A percentile compares a stretch with the other conserved stretches of the same genome.
Evolutionary conservation across 2,329 filamentous ascomycete species (phyloP).

Genomic region (Aspergillus sp.): DNA sequence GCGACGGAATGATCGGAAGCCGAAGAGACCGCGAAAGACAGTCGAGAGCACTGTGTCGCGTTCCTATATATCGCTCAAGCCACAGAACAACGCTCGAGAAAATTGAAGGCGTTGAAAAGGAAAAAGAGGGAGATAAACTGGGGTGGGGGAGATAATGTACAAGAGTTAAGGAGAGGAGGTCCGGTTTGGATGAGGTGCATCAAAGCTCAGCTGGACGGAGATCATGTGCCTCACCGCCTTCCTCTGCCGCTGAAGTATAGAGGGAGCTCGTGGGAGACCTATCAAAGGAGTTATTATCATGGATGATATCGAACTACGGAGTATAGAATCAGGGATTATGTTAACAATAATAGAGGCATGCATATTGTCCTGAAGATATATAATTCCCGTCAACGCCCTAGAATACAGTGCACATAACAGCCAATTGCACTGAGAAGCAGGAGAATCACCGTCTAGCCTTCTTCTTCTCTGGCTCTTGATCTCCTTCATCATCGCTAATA

Average conservation of each 20-base stretch:
- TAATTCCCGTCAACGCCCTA: too few species aligned
- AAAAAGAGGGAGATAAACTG: neutral
- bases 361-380: too few species aligned
- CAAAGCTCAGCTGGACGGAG: neutral
- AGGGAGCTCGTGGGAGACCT: too few species aligned
- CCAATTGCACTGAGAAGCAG: too few species aligned
- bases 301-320: too few species aligned
- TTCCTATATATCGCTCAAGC: neutral
- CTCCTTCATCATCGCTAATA: conserved; percentile 74
- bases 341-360: too few species aligned
- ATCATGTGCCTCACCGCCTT: neutral
- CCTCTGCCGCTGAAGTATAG: too few species aligned
- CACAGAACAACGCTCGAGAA: neutral
- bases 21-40: neutral
- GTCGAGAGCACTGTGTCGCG: neutral
- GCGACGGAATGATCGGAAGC: neutral
- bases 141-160: neutral
- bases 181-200: neutral
- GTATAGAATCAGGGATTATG: too few species aligned
- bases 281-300: too few species aligned
- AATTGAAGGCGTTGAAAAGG: neutral
- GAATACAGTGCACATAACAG: neutral
- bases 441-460: conserved; percentile 29
- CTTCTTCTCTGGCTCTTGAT: conserved; percentile 60
- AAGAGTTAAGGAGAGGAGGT: neutral